Evolutionary conservation across 768 basidiomycete species (phyloP), one percentile per base, ranked within the genome.

Genomic region (Coprinopsis strossmayeri): DNA sequence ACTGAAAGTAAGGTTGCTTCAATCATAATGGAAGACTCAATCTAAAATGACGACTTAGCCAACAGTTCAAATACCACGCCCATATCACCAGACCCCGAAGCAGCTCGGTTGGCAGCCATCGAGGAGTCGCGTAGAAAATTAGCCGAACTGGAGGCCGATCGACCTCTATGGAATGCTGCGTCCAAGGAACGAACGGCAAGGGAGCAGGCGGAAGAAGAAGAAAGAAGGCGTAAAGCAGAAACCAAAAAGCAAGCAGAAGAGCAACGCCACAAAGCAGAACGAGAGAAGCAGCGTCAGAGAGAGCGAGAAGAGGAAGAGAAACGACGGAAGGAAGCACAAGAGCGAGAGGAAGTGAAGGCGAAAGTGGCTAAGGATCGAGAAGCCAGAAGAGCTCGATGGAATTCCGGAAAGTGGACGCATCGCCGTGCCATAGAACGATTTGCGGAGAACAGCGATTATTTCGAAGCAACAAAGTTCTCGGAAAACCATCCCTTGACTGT

Each of bases 361-460:
- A 53, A 51, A 47, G 50, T 59, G 32, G 48, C 50, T 28, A 53
- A 57, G 47, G 62, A 66, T 49, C 56, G 57, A 37, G 65, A 65
- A 26, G 67, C 66, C 42, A 74, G 77, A 46, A 71, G 78, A 47
- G 71, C 74, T 35, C 71, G 75, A 43, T 87, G 81, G 81, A 66
- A 71, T 15, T 69, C 67, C 17, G 83, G 82, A 1, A 65, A 64
- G 0, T 91, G 89, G 87, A 81, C 78, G 2, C 60, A 69, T 7
- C 68, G 71, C 48, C 73, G 84, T 39, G 90, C 89, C 3, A 65
- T 90, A 24, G 86, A 89, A 55, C 76, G 81, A 24, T 91, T 86
- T 64, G 78, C 69, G 38, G 58, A 62, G 26, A 69, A 85, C 5
- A 69, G 75, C 51, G 81, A 79, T 18, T 69, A 71, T 26, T 91